Evolutionary conservation across 805 yeast species (phyloP).

Genomic region (Wickerhamomyces alni): DNA sequence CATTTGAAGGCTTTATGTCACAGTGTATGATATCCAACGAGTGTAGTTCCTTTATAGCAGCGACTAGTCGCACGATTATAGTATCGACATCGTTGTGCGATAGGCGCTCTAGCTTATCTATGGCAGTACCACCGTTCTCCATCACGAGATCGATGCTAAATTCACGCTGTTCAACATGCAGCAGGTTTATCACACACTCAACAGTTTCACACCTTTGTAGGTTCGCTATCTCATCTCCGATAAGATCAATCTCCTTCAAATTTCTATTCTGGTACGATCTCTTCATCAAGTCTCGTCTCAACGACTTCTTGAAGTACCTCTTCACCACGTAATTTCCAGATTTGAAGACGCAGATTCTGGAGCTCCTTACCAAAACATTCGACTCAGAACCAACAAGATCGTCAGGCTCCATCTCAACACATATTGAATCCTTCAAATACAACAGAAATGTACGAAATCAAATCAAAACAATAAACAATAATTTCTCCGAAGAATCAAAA

Average conservation of each 20-base stretch:
- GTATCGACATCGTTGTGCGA: constrained; percentile 40
- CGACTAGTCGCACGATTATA: constrained; percentile 49
- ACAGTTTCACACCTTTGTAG: neutral
- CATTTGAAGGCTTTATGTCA: constrained; percentile 62
- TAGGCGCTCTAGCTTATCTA: neutral
- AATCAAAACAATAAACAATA: too few species aligned
- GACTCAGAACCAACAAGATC: too few species aligned
- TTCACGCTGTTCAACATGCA: neutral
- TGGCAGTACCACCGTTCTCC: constrained; percentile 5
- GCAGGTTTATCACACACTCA: constrained; percentile 1
- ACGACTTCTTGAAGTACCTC: constrained; percentile 5
- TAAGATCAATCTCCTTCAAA: constrained; percentile 21
- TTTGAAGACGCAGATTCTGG: neutral
- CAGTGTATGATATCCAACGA: constrained; percentile 54
- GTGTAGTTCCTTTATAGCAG: constrained; percentile 52
- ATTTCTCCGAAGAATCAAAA: too few species aligned
- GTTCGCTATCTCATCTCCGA: constrained; percentile 14
- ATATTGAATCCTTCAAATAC: too few species aligned
- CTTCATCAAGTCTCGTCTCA: constrained; percentile 4
- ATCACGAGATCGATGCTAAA: constrained; percentile 2
- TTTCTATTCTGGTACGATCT: neutral
- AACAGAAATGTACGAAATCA: too few species aligned
- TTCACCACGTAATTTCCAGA: neutral
- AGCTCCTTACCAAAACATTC: neutral
- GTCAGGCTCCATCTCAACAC: too few species aligned